Evolutionary conservation across 78 protist genomes (phyloP), one percentile per base, ranked within the genome.

Genomic region (Parvularia atlantis): DNA sequence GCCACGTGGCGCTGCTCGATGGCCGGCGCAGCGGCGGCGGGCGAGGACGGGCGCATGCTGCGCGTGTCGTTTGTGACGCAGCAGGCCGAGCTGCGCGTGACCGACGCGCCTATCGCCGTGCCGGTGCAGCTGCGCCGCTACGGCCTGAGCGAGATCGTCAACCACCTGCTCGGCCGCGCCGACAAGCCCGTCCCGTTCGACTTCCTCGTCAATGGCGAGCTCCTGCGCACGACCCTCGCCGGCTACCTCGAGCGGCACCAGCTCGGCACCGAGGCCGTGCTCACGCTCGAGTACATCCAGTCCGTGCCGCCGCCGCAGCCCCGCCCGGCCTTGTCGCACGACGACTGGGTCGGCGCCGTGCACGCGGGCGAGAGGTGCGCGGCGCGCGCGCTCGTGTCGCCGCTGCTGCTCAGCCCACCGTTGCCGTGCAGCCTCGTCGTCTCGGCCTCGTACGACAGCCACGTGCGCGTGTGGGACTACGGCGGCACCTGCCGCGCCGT

Each of bases 111-210:
- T 31, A 60, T 60, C 17, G 65, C 65, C 19, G 65, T 60, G 24
- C 65, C 65, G 26, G 65, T n/a, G 19, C 19, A 0, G 39, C 65
- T 60, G 0, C 19, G 65, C 26, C 30, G 65, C 19, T 60, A 60
- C 19, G 65, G 39, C 19, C 19, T 60, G 30, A 60, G 65, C 19
- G 65, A 60, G 19, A 60, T 60, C 19, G 65, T 60, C 35, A 60
- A 60, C 35, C 65, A 60, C 19, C 26, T 60, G 65, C 65, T 60
- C 26, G 65, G 35, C 14, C 19, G 14, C 1, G 54, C 19, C 26
- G 65, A 60, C 0, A 60, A 28, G 30, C 65, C 67, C 14, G 31
- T 62, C 13, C 67, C 67, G 44, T 62, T 62, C 67, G 67, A 62
- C 67, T 62, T 62, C 14, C 13, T 62, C 13, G 40, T 62, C 13